Evolutionary conservation across 352 stramenopile species (phyloP), one percentile per base, ranked within the genome.

Genomic region (Phytophthora tubulina): DNA sequence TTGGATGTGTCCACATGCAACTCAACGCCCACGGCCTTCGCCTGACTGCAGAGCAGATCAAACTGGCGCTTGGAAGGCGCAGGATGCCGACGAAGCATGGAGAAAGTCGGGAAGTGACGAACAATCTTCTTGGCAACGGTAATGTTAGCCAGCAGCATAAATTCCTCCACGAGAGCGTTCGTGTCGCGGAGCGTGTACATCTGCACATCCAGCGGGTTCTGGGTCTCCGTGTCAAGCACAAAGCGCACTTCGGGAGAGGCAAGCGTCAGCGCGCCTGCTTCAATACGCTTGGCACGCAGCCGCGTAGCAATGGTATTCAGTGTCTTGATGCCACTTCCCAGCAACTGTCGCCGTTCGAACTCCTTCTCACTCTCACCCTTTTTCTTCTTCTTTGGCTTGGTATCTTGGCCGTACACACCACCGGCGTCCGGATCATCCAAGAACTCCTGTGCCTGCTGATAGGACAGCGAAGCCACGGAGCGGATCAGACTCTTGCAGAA

Each of bases 121-220:
- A 94, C 83, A 36, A 97, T 97, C 65, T 95, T 96, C 81, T 99
- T 99, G 8, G 97, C 93, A 0, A 99, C 98, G 9, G 97, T 99
- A 57, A 99, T 99, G 78, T 99, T 99, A 5, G 97, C 98, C 7
- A 99, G 77, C 33, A 99, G 82, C 98, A 99, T 99, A 61, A 99
- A 99, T 82, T 99, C 98, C 88, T 99, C 98, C 4, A 99, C 98
- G 0, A 99, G 73, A 38, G 90, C 88, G 80, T 99, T 99, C 1
- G 98, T 97, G 53, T 98, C 94, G 13, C 95, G 85, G 54, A 98
- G 77, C 30, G 95, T 92, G 76, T 99, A 99, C 68, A 98, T 96
- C 78, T 99, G 92, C 41, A 99, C 97, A 82, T 99, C 97, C 8
- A 98, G 95, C 32, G 98, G 98, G 79, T 99, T 99, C 72, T 99